Percentiles rank a stretch among this genome's conserved stretches.
Conservation (phyloP, 805 yeast species). For the Ascoidea asiatica region DNA sequence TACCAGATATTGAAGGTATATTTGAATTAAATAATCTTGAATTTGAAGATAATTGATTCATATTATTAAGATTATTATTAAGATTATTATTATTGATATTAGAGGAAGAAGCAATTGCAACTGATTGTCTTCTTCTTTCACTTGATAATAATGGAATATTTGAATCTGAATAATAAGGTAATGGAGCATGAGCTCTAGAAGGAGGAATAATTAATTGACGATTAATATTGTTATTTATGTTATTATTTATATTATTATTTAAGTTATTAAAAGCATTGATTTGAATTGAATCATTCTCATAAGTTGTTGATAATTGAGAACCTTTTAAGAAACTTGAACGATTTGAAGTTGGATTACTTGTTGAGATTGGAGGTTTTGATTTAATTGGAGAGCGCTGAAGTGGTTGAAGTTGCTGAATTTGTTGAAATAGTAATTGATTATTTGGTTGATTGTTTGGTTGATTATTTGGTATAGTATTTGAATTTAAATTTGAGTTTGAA, state of each 20-base stretch:
- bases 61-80: slow-evolving; percentile 4
- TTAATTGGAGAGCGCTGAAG: too few relatives aligned
- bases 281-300: slow-evolving; percentile 23
- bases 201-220: slow-evolving; percentile 24
- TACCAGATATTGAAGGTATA: background rate
- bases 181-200: slow-evolving; percentile 29
- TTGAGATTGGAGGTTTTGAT: too few relatives aligned
- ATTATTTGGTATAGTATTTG: background rate
- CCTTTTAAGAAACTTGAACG: slow-evolving; percentile 8
- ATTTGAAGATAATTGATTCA: background rate
- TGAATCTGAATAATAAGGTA: slow-evolving; percentile 20
- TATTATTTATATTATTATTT: background rate
- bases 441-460: too few relatives aligned
- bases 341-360: too few relatives aligned
- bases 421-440: background rate
- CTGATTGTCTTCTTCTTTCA: background rate
- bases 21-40: background rate
- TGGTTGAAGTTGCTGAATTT: too few relatives aligned
- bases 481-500: too few relatives aligned
- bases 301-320: slow-evolving; percentile 33
- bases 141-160: background rate
- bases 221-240: background rate
- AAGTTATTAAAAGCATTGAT: slow-evolving; percentile 6
- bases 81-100: slow-evolving; percentile 11
- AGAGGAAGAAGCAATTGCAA: background rate